Conservation (phyloP, 2,329 filamentous ascomycete genomes). For the Fusarium sp. region DNA sequence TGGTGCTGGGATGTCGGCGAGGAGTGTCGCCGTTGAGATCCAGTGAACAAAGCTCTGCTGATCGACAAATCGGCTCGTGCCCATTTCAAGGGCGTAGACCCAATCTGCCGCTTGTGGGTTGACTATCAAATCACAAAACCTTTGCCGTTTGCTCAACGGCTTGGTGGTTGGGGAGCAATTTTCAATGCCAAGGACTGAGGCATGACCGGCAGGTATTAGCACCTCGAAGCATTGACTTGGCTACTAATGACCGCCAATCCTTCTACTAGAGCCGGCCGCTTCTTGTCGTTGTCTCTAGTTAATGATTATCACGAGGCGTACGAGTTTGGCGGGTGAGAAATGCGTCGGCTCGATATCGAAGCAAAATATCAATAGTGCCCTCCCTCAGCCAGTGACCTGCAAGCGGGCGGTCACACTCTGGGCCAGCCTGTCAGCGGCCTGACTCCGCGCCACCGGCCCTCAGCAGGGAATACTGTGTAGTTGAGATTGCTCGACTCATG, state of each 20-base stretch:
- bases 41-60: background rate
- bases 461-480: background rate
- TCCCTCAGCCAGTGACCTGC: background rate
- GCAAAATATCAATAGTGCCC: background rate
- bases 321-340: background rate
- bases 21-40: background rate
- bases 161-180: background rate
- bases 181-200: conserved; percentile 1
- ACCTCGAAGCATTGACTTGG: background rate
- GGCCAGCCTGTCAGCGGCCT: background rate
- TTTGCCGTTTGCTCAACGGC: background rate
- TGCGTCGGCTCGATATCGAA: background rate
- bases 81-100: background rate
- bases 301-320: background rate
- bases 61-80: background rate
- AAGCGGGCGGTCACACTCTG: background rate
- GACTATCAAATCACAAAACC: background rate
- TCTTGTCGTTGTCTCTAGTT: background rate
- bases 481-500: background rate
- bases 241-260: background rate
- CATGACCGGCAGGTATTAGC: background rate
- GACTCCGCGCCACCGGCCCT: background rate
- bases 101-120: background rate
- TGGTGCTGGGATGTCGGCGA: background rate
- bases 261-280: background rate